phyloP scores from a whole-genome alignment of 768 basidiomycete genomes.

The Dacryopinax primogenitus region DNA sequence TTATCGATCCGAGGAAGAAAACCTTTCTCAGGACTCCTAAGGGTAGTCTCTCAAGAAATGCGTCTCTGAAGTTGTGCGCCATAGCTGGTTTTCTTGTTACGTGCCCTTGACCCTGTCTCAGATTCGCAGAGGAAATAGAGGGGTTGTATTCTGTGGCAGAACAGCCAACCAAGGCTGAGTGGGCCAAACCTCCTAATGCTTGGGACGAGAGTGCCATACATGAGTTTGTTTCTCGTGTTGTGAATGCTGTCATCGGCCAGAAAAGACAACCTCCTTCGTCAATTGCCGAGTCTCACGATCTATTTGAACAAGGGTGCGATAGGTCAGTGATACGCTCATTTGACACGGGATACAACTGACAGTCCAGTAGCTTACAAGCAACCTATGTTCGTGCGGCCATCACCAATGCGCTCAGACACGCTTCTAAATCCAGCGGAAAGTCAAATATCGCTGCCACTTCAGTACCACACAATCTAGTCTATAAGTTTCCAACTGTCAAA shows the following conservation, averaged over 20 bases:
- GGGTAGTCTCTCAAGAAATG: not conserved
- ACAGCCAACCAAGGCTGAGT: not conserved
- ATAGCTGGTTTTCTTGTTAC: not conserved
- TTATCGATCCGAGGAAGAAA: not conserved
- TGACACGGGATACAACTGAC: not conserved
- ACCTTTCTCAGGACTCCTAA: not conserved
- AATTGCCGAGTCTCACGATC: not conserved
- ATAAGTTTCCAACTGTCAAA: constrained; percentile 31
- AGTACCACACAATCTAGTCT: constrained; percentile 26
- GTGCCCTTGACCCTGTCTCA: not conserved
- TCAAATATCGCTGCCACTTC: not conserved
- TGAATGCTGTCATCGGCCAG: not conserved
- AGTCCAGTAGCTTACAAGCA: constrained; percentile 26
- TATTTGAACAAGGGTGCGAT: not conserved
- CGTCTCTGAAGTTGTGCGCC: not conserved
- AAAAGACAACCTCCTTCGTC: not conserved
- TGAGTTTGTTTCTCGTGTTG: not conserved
- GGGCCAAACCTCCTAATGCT: not conserved
- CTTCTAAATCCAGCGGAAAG: not conserved
- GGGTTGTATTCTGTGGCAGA: not conserved
- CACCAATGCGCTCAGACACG: constrained; percentile 20
- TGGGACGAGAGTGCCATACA: not conserved
- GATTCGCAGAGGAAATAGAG: not conserved
- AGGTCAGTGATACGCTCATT: not conserved
- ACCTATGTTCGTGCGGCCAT: constrained; percentile 30